Conservation (phyloP, 2,329 filamentous ascomycete species). For the Endoconidiophora polonica region DNA sequence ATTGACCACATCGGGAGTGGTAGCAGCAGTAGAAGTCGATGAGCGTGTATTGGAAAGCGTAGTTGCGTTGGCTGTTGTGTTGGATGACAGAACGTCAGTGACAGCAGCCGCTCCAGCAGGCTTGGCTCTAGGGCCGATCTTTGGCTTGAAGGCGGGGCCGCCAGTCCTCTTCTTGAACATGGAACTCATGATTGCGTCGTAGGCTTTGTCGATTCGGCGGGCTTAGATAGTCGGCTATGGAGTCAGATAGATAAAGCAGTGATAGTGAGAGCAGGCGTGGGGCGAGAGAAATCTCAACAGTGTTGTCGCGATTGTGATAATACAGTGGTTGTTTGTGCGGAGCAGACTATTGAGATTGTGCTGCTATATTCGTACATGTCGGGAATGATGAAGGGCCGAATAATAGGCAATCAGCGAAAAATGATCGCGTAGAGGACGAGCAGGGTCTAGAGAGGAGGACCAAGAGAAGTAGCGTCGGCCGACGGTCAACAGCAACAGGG, state of each 20-base stretch:
- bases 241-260: neutral
- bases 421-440: neutral
- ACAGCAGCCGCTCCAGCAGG: constrained; percentile 23
- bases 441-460: neutral
- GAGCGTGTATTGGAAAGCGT: neutral
- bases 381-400: neutral
- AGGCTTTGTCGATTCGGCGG: neutral
- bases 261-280: neutral
- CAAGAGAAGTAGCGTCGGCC: neutral
- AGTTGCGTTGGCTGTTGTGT: constrained; percentile 2
- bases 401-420: constrained; percentile 4
- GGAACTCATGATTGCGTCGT: constrained; percentile 36
- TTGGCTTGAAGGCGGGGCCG: constrained; percentile 51
- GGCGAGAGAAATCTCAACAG: constrained; percentile 5
- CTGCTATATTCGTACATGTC: constrained; percentile 11
- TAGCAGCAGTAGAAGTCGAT: neutral
- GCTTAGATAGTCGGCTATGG: neutral
- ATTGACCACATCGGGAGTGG: neutral
- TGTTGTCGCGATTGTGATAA: constrained; percentile 7
- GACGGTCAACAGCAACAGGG: neutral
- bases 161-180: constrained; percentile 49
- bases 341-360: constrained; percentile 10
- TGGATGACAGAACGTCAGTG: no score
- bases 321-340: constrained; percentile 9
- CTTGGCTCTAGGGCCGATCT: constrained; percentile 40